These are phyloP conservation scores for Prunus armeniaca DNA, from an alignment of 306 rosid species.

Conservation along the genomic window DNA sequence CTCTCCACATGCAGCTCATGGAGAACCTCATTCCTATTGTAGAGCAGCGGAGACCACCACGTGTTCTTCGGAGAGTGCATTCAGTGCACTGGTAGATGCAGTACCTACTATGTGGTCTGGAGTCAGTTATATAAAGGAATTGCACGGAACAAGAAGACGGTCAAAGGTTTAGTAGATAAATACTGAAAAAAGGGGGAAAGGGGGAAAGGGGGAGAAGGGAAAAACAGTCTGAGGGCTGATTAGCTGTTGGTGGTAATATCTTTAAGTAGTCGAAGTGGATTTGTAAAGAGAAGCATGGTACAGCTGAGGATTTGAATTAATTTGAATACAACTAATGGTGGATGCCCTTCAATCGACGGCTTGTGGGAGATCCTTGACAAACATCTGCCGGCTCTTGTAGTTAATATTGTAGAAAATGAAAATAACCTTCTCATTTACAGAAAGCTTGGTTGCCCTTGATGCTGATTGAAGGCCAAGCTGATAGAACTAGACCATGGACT, in stretches of 20 bases:
- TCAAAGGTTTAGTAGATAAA: background rate
- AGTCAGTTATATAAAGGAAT: background rate
- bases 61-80: conserved; percentile 54
- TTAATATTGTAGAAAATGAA: conserved; percentile 6
- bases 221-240: background rate
- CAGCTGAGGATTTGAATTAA: conserved; percentile 6
- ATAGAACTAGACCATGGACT: background rate
- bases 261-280: conserved; percentile 5
- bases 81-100: conserved; percentile 64
- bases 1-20: conserved; percentile 61
- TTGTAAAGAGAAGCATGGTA: conserved; percentile 10
- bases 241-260: background rate
- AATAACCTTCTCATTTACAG: conserved; percentile 11
- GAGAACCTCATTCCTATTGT: conserved; percentile 68
- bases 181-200: too few relatives aligned
- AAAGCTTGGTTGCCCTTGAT: conserved; percentile 1
- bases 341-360: background rate
- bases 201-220: background rate
- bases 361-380: conserved; percentile 16
- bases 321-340: background rate
- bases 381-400: conserved; percentile 9
- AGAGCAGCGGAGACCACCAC: conserved; percentile 68
- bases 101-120: conserved; percentile 14
- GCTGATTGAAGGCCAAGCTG: background rate
- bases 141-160: background rate